Base-by-base conservation (phyloP, 331 rosid genomes). In the Phaseolus coccineus region DNA sequence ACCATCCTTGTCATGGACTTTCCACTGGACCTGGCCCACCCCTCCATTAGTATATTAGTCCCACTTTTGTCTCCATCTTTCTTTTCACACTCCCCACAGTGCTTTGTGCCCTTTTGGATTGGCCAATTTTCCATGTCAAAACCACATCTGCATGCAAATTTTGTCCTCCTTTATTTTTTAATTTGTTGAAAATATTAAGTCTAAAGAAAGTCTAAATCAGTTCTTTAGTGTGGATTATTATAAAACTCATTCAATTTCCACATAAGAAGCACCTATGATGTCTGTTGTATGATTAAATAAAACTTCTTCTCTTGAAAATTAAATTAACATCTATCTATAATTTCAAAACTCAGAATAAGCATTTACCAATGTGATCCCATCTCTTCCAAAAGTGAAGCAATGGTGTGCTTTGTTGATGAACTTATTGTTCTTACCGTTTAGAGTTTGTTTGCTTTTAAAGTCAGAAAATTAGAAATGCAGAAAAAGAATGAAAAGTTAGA, bases 11-110 rank as follows among this genome's bases (percentile, higher is more conserved):
- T 80, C 76, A 69, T 77, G 83, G 74, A 50, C 76, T 48, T 55
- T 79, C 22, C 46, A 73, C 79, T 77, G 76, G 59, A 87, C 25
- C 87, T 30, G 33, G 24, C 47, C 77, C 51, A 75, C 59, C n/a
- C 11, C 70, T 71, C 37, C 16, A 25, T 71, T 40, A 24, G 50
- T 81, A 64, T 16, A 8, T 30, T 73, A 46, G 12, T 58, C 40
- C 63, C 70, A 46, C 65, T 31, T 58, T 47, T 48, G 37, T 37
- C 15, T 22, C 7, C 37, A 15, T 73, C 59, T 46, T 27, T 57
- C 47, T 55, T 73, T 68, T 74, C 81, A 68, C 25, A 53, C 39
- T 44, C 51, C 22, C 22, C 28, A 57, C 7, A 55, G 31, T 40
- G 37, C 33, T 30, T 19, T 14, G 1, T 84, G 81, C 47, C 78